phyloP scores from a whole-genome alignment of 768 basidiomycete species.

The Gymnopilus junonius region DNA sequence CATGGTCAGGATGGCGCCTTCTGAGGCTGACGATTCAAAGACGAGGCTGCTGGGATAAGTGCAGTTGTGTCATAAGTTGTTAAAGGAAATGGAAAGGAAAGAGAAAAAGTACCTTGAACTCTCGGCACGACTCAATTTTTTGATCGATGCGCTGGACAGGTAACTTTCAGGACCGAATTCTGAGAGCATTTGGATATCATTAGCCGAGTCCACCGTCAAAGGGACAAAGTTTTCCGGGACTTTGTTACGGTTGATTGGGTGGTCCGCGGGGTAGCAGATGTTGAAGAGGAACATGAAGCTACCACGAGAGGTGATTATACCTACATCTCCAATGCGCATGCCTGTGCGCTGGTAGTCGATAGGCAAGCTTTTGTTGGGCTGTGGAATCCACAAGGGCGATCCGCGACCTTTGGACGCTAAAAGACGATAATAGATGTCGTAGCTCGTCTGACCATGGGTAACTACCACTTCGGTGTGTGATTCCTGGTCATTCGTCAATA shows the following conservation, averaged over 20 bases:
- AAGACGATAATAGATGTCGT: slow-evolving; percentile 15
- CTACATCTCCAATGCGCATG: slow-evolving; percentile 21
- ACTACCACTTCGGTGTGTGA: too few relatives aligned
- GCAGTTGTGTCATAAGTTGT: background rate
- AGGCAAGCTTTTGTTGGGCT: slow-evolving; percentile 14
- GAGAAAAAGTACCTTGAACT: background rate
- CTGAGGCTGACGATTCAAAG: slow-evolving; percentile 19
- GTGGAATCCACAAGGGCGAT: slow-evolving; percentile 19
- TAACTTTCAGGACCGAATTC: slow-evolving; percentile 14
- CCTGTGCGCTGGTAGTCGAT: slow-evolving; percentile 12
- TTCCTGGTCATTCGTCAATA: too few relatives aligned
- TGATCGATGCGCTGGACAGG: slow-evolving; percentile 11
- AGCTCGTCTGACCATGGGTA: background rate
- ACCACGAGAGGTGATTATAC: slow-evolving; percentile 15
- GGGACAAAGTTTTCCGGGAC: slow-evolving; percentile 13
- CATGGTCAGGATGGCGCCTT: slow-evolving; percentile 25
- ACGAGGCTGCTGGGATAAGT: slow-evolving; percentile 6
- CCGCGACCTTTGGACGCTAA: slow-evolving; percentile 14
- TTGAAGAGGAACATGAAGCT: slow-evolving; percentile 23
- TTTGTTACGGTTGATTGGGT: slow-evolving; percentile 15
- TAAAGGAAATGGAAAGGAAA: background rate
- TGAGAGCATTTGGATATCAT: slow-evolving; percentile 3
- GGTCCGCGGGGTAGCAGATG: slow-evolving; percentile 7
- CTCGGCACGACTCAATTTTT: background rate
- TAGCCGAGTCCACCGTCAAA: background rate